phyloP scores from a whole-genome alignment of 495 filamentous ascomycete genomes.

The Filosporella fistucella region DNA sequence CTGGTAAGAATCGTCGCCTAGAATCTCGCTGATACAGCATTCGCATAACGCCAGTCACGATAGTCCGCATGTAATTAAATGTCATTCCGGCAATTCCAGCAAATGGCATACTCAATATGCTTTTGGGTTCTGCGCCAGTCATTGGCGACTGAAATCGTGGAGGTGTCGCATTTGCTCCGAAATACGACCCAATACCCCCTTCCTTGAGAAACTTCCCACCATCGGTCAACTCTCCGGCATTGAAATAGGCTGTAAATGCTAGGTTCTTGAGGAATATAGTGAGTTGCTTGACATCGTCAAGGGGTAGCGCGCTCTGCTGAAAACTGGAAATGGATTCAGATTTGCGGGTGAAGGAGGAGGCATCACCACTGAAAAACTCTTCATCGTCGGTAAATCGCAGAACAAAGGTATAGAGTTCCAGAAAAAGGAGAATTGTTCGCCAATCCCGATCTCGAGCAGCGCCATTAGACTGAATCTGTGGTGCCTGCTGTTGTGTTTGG shows the following conservation, averaged over 20 bases:
- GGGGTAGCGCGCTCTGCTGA: conserved; percentile 62
- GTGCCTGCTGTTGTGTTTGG: conserved; percentile 20
- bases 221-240: conserved; percentile 62
- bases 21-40: conserved; percentile 96
- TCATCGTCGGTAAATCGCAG: conserved; percentile 93
- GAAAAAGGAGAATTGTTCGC: conserved; percentile 83
- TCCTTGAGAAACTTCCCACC: conserved; percentile 40
- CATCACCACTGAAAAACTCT: conserved; percentile 55
- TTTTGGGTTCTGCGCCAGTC: conserved; percentile 1
- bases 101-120: conserved; percentile 24
- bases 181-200: conserved; percentile 53
- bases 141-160: conserved; percentile 16
- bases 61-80: conserved; percentile 70
- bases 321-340: conserved; percentile 36
- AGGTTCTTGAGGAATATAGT: conserved; percentile 87
- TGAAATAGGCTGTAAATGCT: conserved; percentile 87
- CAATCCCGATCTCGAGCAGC: conserved; percentile 63
- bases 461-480: conserved; percentile 11
- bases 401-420: conserved; percentile 91
- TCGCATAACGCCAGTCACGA: conserved; percentile 76
- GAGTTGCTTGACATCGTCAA: conserved; percentile 68
- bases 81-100: conserved; percentile 63
- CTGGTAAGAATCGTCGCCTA: conserved; percentile 73
- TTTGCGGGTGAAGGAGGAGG: conserved; percentile 13
- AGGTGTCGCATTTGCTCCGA: conserved; percentile 30